phyloP scores from a whole-genome alignment of 2,329 filamentous ascomycete genomes.

The Chaetomium sp. region DNA sequence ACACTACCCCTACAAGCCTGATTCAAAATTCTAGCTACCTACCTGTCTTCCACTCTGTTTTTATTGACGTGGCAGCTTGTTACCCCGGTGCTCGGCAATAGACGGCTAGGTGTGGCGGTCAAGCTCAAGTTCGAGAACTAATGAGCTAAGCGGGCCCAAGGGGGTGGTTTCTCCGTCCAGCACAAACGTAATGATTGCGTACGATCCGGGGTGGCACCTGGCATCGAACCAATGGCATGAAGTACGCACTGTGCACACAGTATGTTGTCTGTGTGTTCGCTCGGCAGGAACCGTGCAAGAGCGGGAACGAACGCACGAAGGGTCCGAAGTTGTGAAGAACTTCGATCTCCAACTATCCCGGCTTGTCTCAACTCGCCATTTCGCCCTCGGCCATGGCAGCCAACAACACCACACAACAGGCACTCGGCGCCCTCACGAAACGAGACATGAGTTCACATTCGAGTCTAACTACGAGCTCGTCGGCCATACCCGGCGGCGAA shows the following conservation, averaged over 20 bases:
- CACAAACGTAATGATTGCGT: slow-evolving; percentile 18
- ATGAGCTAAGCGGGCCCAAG: too few species aligned
- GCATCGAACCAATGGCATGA: slow-evolving; percentile 12
- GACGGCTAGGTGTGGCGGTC: not conserved
- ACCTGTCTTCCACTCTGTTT: too few species aligned
- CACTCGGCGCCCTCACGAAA: not conserved
- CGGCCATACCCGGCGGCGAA: slow-evolving; percentile 6
- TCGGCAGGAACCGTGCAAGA: not conserved
- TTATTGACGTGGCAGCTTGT: too few species aligned
- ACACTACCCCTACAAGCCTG: not conserved
- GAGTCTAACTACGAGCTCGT: not conserved
- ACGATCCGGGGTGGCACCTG: not conserved
- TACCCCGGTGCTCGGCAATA: too few species aligned
- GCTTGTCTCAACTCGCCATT: not conserved
- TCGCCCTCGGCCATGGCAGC: not conserved
- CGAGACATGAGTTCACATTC: not conserved
- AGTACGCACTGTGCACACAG: not conserved
- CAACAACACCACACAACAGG: slow-evolving; percentile 2
- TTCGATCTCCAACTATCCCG: not conserved
- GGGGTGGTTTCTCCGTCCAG: not conserved
- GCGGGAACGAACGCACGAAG: not conserved
- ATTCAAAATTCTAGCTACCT: too few species aligned
- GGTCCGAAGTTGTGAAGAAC: not conserved
- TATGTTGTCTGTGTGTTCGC: too few species aligned
- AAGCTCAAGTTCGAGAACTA: too few species aligned